Evolutionary conservation across 257 asterid species (phyloP), one percentile per base, ranked within the genome.

Genomic region (Parsonsia alboflavescens): DNA sequence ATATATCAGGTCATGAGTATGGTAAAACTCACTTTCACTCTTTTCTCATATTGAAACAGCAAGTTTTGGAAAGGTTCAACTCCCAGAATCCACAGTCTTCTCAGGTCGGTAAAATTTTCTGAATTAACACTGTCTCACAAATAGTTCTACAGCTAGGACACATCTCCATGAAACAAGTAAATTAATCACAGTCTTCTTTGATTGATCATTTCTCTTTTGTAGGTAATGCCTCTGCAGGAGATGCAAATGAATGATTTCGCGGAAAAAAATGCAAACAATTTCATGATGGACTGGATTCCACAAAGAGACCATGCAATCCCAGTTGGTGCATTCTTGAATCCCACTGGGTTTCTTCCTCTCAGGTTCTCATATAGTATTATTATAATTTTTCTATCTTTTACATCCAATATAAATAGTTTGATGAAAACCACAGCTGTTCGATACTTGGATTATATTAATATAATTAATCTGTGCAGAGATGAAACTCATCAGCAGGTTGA

Each of bases 271-370:
- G 39, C 80, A 21, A 87, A n/a, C 63, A 68, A 78, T 50, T 68
- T 50, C 75, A 78, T 85, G 26, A 49, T 89, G 80, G 93, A 90
- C 52, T 89, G 96, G 97, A 79, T 89, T 66, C 95, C 96, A 39
- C 89, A 86, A 8, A 86, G 91, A 69, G 93, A 87, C 73, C 89
- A 95, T 44, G 90, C 89, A 67, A 86, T 77, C 56, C 93, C 91
- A 76, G 81, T 87, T 73, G 89, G 85, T 76, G 39, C 39, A 33
- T 91, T 90, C 86, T 81, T 93, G 86, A 92, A 88, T 75, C 84
- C 91, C 21, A 88, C 86, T 70, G 91, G 90, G 57, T 83, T 88
- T 62, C 85, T 94, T 57, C 92, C 97, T 1, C 59, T 85, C 17
- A 88, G 97, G 97, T 75, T 48, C 53, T 46, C 68, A 19, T 10